Evolutionary conservation across 352 stramenopile genomes (phyloP).

Genomic region (Globisporangium nunn): DNA sequence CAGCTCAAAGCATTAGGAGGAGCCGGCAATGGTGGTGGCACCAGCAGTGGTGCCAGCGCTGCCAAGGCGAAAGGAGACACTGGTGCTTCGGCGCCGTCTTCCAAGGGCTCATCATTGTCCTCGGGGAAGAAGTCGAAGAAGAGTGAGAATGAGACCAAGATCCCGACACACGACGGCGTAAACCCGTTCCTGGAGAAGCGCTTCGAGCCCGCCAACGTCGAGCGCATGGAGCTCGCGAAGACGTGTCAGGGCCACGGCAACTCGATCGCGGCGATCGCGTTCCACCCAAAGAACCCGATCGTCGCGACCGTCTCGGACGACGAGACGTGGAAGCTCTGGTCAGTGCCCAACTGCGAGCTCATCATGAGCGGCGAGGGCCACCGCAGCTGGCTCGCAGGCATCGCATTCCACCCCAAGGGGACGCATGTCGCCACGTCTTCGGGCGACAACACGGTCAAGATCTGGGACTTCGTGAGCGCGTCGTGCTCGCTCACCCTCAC

Average conservation of each 20-base stretch:
- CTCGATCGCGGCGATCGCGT: constrained; percentile 83
- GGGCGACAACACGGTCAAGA: constrained; percentile 92
- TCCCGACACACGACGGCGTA: constrained; percentile 45
- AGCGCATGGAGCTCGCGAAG: constrained; percentile 78
- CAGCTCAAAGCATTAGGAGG: constrained; percentile 58
- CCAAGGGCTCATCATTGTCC: constrained; percentile 14
- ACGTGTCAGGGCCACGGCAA: constrained; percentile 90
- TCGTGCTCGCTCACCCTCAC: constrained; percentile 85
- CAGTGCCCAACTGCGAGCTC: constrained; percentile 87
- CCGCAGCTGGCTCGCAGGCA: constrained; percentile 85
- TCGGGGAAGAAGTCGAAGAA: constrained; percentile 36
- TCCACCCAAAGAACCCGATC: constrained; percentile 91
- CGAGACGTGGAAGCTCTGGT: constrained; percentile 94
- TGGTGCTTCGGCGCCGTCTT: constrained; percentile 8
- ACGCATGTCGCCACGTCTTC: constrained; percentile 89
- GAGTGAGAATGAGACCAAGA: constrained; percentile 44
- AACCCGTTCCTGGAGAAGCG: constrained; percentile 75
- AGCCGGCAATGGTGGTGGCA: no score
- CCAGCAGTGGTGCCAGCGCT: constrained; percentile 4
- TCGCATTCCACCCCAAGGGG: constrained; percentile 89
- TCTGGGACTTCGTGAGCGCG: constrained; percentile 92
- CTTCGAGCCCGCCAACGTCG: constrained; percentile 56
- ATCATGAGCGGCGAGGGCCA: constrained; percentile 94
- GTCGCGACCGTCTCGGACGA: constrained; percentile 92
- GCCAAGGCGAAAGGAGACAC: constrained; percentile 6